Base-by-base conservation (phyloP, 768 basidiomycete species). In the Cystofilobasidium bisporidii region DNA sequence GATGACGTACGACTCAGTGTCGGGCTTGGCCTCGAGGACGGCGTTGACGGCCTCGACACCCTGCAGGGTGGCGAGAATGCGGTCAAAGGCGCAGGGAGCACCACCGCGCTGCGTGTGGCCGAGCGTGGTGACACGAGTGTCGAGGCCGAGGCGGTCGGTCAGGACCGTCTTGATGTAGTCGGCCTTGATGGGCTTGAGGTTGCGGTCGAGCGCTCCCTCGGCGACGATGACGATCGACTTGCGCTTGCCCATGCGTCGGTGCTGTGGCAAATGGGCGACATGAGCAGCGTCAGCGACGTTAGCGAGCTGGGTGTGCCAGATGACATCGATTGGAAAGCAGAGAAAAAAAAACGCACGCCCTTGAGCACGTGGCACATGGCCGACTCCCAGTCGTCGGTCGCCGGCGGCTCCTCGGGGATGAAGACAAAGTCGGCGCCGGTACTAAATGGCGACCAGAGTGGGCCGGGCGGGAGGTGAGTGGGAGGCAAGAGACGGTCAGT, bases 171-270 rank as follows among this genome's bases (percentile, higher is more conserved):
- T 98, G 78, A 99, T 85, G 74, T 92, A 85, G 36, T 90, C 89
- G 22, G 91, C 86, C 53, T 82, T 86, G 75, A 99, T 97, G n/a
- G 91, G 91, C 33, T 94, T 86, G 56, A 98, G 83, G 72, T 88
- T 81, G 59, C 81, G 79, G 76, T 98, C 94, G 58, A 88, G 85
- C 14, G 96, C 94, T 28, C 96, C 96, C 79, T 99, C 96, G 1
- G 96, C 94, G 48, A 98, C 87, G 71, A 99, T 96, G 67, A 99
- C 91, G 71, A 99, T 96, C 1, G 94, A 98, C 80, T 94, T 97
- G 72, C 96, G 86, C 80, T 98, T 98, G 41, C 96, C 96, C 28
- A 87, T 79, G 71, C 83, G 80, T 67, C 96, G 88, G 77, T 98
- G 93, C 91, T 98, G 71, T 28, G 36, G n/a, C n/a, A n/a, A n/a